Evolutionary conservation across 257 asterid genomes (phyloP), one percentile per base, ranked within the genome.

Genomic region (Solanum rostratum): DNA sequence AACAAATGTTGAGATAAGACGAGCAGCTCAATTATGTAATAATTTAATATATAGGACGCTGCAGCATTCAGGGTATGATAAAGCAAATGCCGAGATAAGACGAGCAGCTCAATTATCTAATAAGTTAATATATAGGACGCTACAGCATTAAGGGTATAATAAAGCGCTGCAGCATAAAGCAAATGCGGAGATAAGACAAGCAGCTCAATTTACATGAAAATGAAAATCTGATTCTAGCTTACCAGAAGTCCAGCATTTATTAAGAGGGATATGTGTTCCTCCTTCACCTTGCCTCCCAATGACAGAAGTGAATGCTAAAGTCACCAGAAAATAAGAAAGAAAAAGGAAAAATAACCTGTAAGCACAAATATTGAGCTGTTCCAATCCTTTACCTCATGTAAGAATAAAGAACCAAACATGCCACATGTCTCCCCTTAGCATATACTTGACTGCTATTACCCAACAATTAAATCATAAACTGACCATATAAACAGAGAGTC

Each of bases 221-320:
- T 62, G 59, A 22, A 82, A 27, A 43, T 22, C 29, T 46, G 39
- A 65, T 6, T 65, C 66, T 53, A 90, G 82, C 97, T 95, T 88
- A 97, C 98, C 88, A 97, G 90, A 86, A 97, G 92, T 60, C 99
- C 98, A 79, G 97, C 95, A 85, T 88, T 93, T 85, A 97, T 93
- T 83, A 97, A 90, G 83, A 88, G 93, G 85, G 99, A 91, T 85
- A 96, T 90, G 85, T 93, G 95, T 14, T 94, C 95, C 86, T 97
- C 99, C 90, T 91, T 90, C 92, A 95, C 98, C 91, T 89, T 92
- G 85, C 99, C 99, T 37, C 93, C 97, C 87, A 89, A 83, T 0
- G 98, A 93, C 52, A 97, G 94, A 89, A 94, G 93, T n/a, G 94
- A 89, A 70, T 90, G 87, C 99, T 97, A 93, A 91, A 86, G 62